A percentile compares a stretch with the other conserved stretches of the same genome.
Evolutionary conservation across 306 rosid species (phyloP).

Genomic region (Casuarina cunninghamiana): DNA sequence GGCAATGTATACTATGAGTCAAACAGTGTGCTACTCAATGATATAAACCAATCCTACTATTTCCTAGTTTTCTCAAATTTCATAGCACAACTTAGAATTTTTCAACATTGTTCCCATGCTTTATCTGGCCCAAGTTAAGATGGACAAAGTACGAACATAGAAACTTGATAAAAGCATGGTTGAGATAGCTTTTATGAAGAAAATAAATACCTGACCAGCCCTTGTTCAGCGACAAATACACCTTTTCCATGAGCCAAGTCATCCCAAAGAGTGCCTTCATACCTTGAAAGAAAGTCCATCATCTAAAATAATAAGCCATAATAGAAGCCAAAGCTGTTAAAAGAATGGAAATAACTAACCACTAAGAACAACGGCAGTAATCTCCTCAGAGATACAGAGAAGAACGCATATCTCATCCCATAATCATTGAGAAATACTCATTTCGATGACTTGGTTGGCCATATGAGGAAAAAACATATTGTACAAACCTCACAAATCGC

Average conservation of each 20-base stretch:
- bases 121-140: background rate
- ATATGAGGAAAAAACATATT: background rate
- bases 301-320: background rate
- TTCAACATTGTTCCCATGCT: background rate
- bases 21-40: background rate
- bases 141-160: background rate
- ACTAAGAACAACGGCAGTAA: background rate
- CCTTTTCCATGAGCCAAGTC: slow-evolving; percentile 98
- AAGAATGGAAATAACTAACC: background rate
- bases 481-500: background rate
- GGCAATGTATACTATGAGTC: background rate
- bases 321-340: background rate
- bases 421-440: background rate
- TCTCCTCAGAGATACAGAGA: background rate
- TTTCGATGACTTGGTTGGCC: background rate
- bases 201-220: slow-evolving; percentile 75
- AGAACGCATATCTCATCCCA: background rate
- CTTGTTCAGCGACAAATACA: slow-evolving; percentile 59
- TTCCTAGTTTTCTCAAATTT: background rate
- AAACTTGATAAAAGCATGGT: background rate
- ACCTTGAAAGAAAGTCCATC: slow-evolving; percentile 43
- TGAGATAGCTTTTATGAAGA: background rate
- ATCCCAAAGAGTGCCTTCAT: slow-evolving; percentile 98
- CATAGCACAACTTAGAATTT: background rate
- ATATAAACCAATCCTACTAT: background rate